These are phyloP conservation scores for Tolypocladium inflatum DNA, from an alignment of 2,329 filamentous ascomycete genomes.

Conservation along the genomic window DNA sequence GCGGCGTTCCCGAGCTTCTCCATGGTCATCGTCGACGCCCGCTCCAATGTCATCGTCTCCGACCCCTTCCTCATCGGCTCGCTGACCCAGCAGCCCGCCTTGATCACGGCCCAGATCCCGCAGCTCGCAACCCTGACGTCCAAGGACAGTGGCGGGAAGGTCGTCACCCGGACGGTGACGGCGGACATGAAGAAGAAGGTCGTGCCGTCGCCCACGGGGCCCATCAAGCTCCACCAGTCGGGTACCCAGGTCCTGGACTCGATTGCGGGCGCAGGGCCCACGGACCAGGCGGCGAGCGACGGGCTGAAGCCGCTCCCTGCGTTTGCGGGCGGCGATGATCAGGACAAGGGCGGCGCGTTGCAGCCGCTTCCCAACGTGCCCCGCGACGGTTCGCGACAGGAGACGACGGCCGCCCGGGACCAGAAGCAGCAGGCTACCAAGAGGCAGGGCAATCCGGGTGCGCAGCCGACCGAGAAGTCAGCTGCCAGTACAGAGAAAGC, in stretches of 20 bases:
- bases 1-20: conserved; percentile 10
- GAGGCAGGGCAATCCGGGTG: not conserved
- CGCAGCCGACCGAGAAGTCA: not conserved
- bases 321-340: not conserved
- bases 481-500: not conserved
- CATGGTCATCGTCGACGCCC: conserved; percentile 12
- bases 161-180: not conserved
- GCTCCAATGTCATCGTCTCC: not conserved
- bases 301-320: conserved; percentile 1
- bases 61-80: not conserved
- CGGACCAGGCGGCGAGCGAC: not conserved
- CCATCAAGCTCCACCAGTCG: not conserved
- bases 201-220: not conserved
- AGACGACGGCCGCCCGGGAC: not conserved
- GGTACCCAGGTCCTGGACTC: not conserved
- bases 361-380: not conserved
- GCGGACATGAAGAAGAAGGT: not conserved
- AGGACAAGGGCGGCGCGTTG: not conserved
- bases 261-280: too few species aligned
- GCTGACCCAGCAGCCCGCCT: not conserved
- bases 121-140: not conserved
- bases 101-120: not conserved
- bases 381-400: not conserved
- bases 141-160: not conserved
- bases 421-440: not conserved